Conservation (phyloP, 1,284 basidiomycete genomes). For the Sporisorium exsertum region DNA sequence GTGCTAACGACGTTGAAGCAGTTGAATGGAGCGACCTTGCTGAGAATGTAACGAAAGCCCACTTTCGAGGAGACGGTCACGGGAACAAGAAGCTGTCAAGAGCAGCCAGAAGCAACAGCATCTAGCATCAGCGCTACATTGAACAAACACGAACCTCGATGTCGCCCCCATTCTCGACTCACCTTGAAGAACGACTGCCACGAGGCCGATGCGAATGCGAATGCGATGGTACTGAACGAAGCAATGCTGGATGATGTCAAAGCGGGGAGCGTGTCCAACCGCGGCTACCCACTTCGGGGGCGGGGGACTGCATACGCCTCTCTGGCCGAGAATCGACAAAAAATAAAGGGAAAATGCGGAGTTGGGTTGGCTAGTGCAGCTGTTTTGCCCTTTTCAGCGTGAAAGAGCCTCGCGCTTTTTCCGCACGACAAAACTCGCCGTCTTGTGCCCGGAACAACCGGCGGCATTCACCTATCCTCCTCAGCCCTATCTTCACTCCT, state of each 20-base stretch:
- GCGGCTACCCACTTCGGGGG: background rate
- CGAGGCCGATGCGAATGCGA: background rate
- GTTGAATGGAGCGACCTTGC: too few species aligned
- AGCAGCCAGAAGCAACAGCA: background rate
- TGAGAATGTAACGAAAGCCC: too few species aligned
- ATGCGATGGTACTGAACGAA: background rate
- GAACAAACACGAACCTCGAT: background rate
- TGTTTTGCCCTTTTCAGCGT: background rate
- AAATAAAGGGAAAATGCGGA: background rate
- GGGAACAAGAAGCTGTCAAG: background rate
- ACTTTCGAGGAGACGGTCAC: background rate
- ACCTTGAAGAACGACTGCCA: background rate
- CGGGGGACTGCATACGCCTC: background rate
- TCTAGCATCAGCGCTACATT: background rate
- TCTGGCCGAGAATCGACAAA: background rate
- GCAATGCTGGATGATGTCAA: background rate
- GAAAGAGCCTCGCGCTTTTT: background rate
- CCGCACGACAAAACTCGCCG: conserved; percentile 11
- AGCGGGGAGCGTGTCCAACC: background rate
- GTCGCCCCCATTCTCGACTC: background rate
- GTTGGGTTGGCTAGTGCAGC: conserved; percentile 2
- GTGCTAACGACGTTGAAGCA: background rate
- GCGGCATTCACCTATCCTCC: background rate
- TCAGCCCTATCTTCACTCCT: background rate
- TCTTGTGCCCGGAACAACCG: too few species aligned